A percentile compares a stretch with the other conserved stretches of the same genome.
These are phyloP conservation scores for Talaromyces piceae DNA, from an alignment of 2,329 filamentous ascomycete species.

Conservation along the genomic window DNA sequence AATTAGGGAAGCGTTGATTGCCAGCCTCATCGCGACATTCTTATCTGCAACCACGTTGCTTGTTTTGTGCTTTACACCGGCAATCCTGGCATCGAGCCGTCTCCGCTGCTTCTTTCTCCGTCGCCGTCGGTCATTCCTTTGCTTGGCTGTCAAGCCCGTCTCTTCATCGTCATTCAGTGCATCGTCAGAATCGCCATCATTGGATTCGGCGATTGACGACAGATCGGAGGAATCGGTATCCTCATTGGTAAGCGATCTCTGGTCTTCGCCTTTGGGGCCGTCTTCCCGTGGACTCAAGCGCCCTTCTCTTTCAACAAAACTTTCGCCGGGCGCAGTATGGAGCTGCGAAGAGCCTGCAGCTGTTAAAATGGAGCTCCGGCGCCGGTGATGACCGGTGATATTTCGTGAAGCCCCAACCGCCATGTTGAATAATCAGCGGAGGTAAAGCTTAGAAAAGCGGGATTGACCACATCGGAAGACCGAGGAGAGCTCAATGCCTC, in stretches of 20 bases:
- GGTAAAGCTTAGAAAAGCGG: not conserved
- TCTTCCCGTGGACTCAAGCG: conserved; percentile 14
- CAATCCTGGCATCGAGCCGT: conserved; percentile 62
- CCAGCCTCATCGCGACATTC: conserved; percentile 59
- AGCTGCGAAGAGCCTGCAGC: conserved; percentile 42
- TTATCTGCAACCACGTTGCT: conserved; percentile 66
- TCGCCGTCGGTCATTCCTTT: conserved; percentile 58
- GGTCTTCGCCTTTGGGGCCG: conserved; percentile 26
- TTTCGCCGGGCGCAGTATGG: conserved; percentile 30
- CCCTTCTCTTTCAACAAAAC: conserved; percentile 24
- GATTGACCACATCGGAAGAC: not conserved
- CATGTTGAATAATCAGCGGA: conserved; percentile 19
- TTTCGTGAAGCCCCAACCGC: conserved; percentile 25
- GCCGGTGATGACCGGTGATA: conserved; percentile 26
- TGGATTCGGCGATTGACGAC: conserved; percentile 41
- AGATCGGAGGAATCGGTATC: conserved; percentile 33
- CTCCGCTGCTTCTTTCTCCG: conserved; percentile 61
- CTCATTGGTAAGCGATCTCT: conserved; percentile 25
- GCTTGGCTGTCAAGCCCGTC: conserved; percentile 70
- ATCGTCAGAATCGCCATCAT: conserved; percentile 58
- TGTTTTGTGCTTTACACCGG: conserved; percentile 53
- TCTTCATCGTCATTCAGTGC: conserved; percentile 81
- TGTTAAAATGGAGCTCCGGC: conserved; percentile 32
- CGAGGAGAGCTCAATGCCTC: not conserved
- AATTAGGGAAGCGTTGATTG: conserved; percentile 75